A percentile compares a stretch with the other conserved stretches of the same genome.
phyloP scores from a whole-genome alignment of 257 asterid species.

The Solanum piurae region DNA sequence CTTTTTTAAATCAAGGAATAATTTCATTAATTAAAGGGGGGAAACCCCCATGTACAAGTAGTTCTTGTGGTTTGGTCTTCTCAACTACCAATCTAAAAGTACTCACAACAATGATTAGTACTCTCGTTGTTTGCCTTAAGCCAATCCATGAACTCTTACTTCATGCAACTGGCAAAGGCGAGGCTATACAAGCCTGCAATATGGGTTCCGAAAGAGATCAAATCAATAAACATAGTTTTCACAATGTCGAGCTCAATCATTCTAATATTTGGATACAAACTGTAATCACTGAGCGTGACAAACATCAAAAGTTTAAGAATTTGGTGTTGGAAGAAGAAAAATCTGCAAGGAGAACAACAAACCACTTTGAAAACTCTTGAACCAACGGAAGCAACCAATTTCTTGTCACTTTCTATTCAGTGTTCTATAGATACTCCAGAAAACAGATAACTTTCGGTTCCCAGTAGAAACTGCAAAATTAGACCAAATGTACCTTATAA shows the following conservation, averaged over 20 bases:
- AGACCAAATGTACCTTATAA: not conserved
- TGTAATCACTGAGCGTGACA: not conserved
- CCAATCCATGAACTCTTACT: not conserved
- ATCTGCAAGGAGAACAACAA: not conserved
- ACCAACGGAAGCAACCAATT: not conserved
- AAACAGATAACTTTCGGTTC: not conserved
- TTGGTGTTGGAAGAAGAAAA: not conserved
- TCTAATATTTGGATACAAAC: not conserved
- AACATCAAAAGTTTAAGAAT: not conserved
- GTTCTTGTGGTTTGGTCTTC: not conserved
- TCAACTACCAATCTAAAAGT: not conserved
- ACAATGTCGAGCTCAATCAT: not conserved
- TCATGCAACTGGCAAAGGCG: not conserved
- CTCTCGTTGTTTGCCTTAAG: not conserved
- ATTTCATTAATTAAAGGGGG: not conserved
- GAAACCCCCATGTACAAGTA: not conserved
- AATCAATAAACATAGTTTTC: not conserved
- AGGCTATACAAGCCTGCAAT: not conserved
- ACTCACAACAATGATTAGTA: not conserved
- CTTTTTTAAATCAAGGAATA: not conserved
- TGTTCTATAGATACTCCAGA: not conserved
- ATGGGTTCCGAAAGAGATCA: not conserved
- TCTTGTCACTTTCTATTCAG: not conserved
- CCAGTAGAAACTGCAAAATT: not conserved
- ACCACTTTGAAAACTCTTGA: not conserved